Conservation (phyloP, 345 rosid genomes). For the Arabis hirsuta region DNA sequence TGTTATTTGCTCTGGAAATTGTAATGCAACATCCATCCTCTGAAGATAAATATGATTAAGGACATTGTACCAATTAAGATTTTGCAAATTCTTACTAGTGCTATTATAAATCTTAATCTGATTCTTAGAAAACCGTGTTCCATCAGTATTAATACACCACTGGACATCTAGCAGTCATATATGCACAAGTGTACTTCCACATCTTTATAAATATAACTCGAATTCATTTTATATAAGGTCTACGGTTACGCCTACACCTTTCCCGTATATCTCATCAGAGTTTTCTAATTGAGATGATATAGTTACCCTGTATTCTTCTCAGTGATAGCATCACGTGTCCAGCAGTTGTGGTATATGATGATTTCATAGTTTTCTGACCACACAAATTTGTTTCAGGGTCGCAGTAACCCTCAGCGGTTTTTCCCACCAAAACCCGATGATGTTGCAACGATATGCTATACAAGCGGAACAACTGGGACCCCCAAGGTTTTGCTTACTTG, state of each 20-base stretch:
- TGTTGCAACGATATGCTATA: slow-evolving; percentile 94
- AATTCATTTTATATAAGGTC: background rate
- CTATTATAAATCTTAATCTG: slow-evolving; percentile 7
- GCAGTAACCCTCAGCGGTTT: slow-evolving; percentile 68
- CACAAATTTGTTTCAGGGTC: slow-evolving; percentile 53
- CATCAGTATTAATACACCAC: slow-evolving; percentile 5
- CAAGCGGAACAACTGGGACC: slow-evolving; percentile 98
- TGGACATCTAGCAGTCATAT: slow-evolving; percentile 12
- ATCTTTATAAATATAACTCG: background rate
- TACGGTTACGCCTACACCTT: slow-evolving; percentile 4
- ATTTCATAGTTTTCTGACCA: slow-evolving; percentile 37
- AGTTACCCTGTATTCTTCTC: slow-evolving; percentile 13
- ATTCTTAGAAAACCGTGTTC: slow-evolving; percentile 1
- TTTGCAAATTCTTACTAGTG: slow-evolving; percentile 24
- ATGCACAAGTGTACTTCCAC: slow-evolving; percentile 27
- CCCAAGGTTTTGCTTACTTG: slow-evolving; percentile 72
- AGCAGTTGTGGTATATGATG: slow-evolving; percentile 24
- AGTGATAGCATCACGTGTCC: slow-evolving; percentile 7
- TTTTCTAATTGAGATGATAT: slow-evolving; percentile 7
- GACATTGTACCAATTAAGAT: slow-evolving; percentile 10
- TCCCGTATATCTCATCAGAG: slow-evolving; percentile 14
- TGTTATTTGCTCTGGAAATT: slow-evolving; percentile 4
- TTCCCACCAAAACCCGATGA: slow-evolving; percentile 82
- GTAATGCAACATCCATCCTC: background rate
- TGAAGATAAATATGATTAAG: slow-evolving; percentile 6